Conservation (phyloP, 495 filamentous ascomycete species). For the Mycothermus thermophilus region DNA sequence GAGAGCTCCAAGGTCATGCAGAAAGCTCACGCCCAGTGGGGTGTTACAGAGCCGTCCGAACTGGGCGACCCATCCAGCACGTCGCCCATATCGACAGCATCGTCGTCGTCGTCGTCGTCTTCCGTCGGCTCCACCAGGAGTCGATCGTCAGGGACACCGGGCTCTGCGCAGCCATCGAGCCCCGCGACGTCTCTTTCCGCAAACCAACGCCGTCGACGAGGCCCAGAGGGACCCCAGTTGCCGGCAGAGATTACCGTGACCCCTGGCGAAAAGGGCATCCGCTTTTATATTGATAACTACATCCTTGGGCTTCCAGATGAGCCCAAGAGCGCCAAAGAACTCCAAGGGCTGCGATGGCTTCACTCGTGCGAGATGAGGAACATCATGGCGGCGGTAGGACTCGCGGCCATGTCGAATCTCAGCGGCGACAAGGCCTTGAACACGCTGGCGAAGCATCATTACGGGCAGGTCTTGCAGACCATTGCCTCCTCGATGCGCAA, state of each 20-base stretch:
- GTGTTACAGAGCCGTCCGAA: conserved; percentile 12
- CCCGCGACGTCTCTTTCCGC: background rate
- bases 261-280: conserved; percentile 28
- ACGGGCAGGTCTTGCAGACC: conserved; percentile 25
- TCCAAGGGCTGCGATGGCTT: conserved; percentile 13
- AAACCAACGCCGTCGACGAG: background rate
- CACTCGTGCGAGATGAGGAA: conserved; percentile 18
- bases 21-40: conserved; percentile 46
- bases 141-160: conserved; percentile 2
- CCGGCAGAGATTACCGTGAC: conserved; percentile 13
- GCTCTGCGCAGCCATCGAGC: too few species aligned
- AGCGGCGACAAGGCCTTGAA: conserved; percentile 29
- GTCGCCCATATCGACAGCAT: conserved; percentile 13
- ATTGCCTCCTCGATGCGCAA: conserved; percentile 23
- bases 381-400: conserved; percentile 33
- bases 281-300: conserved; percentile 36
- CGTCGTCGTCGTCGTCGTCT: too few species aligned
- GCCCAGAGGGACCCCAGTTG: background rate
- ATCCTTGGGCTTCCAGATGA: conserved; percentile 35
- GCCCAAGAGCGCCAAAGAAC: conserved; percentile 21
- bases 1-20: conserved; percentile 54
- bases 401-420: conserved; percentile 32
- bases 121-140: too few species aligned
- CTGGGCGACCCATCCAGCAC: conserved; percentile 15
- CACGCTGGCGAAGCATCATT: conserved; percentile 26